Percentiles rank a stretch among this genome's conserved stretches.
phyloP scores from a whole-genome alignment of 2,329 filamentous ascomycete species.

The Fusarium begoniae region DNA sequence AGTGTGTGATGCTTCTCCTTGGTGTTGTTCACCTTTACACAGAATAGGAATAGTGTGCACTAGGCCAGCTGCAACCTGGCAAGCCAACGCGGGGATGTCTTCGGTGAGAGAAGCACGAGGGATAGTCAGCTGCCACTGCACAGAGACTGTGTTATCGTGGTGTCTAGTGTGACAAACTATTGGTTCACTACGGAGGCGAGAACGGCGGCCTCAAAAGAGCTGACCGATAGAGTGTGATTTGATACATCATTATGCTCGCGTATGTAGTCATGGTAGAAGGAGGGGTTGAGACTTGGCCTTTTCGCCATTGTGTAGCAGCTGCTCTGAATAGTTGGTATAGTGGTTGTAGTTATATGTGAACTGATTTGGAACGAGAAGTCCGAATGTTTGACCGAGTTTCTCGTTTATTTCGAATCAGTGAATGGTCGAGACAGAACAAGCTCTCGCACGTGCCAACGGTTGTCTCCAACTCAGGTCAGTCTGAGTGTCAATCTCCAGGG shows the following conservation, averaged over 20 bases:
- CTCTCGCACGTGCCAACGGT: conserved; percentile 40
- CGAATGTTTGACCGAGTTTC: conserved; percentile 24
- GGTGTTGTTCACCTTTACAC: conserved; percentile 18
- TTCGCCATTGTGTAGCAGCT: background rate
- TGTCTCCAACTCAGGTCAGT: conserved; percentile 13
- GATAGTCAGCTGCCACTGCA: conserved; percentile 26
- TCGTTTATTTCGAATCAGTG: conserved; percentile 11
- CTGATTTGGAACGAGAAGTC: conserved; percentile 1
- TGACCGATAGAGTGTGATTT: background rate
- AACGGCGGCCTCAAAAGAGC: conserved; percentile 24
- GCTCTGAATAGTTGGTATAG: background rate
- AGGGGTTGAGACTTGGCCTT: conserved; percentile 25
- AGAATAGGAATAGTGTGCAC: conserved; percentile 19
- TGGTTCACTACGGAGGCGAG: conserved; percentile 11
- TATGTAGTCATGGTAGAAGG: conserved; percentile 12
- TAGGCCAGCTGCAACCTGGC: conserved; percentile 2
- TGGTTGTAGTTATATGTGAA: conserved; percentile 1
- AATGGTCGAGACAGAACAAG: conserved; percentile 22
- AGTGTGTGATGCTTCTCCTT: background rate
- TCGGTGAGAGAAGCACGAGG: conserved; percentile 32
- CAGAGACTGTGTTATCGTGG: conserved; percentile 14
- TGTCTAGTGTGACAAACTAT: conserved; percentile 10
- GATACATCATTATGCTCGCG: conserved; percentile 23
- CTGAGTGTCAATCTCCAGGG: conserved; percentile 5
- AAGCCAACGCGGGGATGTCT: conserved; percentile 16